Evolutionary conservation across 306 rosid species (phyloP), one percentile per base, ranked within the genome.

Genomic region (Malus fusca): DNA sequence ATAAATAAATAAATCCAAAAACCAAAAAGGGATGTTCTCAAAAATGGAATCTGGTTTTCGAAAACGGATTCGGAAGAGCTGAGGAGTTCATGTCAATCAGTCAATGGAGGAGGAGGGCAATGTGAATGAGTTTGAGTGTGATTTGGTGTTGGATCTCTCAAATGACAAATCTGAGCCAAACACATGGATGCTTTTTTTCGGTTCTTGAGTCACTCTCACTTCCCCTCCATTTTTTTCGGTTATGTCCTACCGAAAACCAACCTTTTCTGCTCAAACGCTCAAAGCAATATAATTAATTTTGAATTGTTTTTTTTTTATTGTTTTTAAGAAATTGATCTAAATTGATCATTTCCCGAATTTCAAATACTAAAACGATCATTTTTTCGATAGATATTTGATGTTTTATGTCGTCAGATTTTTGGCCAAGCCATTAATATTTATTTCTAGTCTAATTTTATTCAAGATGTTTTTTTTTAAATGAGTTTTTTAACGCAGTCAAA

Each of bases 81-180:
- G 91, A 89, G 87, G 91, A 90, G 88, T 77, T 80, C 88, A 84
- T 83, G 85, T 77, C 71, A 43, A 46, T 76, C 67, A 37, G 53
- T 35, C 52, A 35, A 46, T 21, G 22, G 75, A 52, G 28, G 8
- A 48, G 55, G 55, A 15, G 19, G 55, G 44, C 5, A 25, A 22
- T 26, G 63, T 14, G 55, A 48, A 48, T 40, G 72, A 31, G 28
- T 12, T 69, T 51, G 66, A 22, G 19, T 28, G 23, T 33, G 13
- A 31, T 25, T 5, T 19, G 14, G 56, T 58, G 67, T 75, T 62
- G 73, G 86, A 84, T 81, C 86, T 23, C 78, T 72, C 80, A 12
- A 70, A 64, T 86, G 56, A 77, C 80, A 12, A 70, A 68, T 86
- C 68, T 77, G 69, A 65, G 60, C 87, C 89, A 37, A 66, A 84